Conservation (phyloP, 2,329 filamentous ascomycete species). For the Davidsoniella neocaledoniae region DNA sequence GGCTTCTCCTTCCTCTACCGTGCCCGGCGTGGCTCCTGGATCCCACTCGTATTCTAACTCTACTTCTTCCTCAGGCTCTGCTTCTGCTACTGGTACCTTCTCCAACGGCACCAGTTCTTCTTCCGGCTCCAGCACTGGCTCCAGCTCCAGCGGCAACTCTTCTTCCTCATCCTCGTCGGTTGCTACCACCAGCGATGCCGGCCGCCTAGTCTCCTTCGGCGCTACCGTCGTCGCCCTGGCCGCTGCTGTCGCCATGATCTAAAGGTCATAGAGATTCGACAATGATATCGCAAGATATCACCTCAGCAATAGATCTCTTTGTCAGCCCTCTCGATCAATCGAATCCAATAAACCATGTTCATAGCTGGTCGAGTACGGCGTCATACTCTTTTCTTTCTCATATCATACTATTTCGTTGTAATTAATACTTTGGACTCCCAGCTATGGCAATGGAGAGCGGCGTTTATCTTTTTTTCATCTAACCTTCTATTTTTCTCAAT, state of each 20-base stretch:
- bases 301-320: no score
- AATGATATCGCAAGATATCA: not conserved
- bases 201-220: slow-evolving; percentile 9
- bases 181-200: slow-evolving; percentile 7
- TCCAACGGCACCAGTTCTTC: not conserved
- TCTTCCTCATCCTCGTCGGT: not conserved
- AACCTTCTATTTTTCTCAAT: not conserved
- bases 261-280: not conserved
- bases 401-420: no score
- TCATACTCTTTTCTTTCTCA: no score
- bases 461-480: not conserved
- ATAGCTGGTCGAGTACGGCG: no score
- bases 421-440: no score
- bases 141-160: not conserved
- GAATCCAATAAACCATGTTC: no score
- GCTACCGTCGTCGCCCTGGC: slow-evolving; percentile 9
- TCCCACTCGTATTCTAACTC: slow-evolving; percentile 2
- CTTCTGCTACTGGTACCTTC: slow-evolving; percentile 4
- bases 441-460: no score
- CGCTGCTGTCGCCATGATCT: slow-evolving; percentile 11
- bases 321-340: no score
- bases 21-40: slow-evolving; percentile 10
- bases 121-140: not conserved
- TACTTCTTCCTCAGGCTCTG: slow-evolving; percentile 4
- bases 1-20: not conserved